A percentile compares a stretch with the other conserved stretches of the same genome.
These are phyloP conservation scores for Apiospora malaysiana DNA, from an alignment of 2,329 filamentous ascomycete genomes.

Conservation along the genomic window DNA sequence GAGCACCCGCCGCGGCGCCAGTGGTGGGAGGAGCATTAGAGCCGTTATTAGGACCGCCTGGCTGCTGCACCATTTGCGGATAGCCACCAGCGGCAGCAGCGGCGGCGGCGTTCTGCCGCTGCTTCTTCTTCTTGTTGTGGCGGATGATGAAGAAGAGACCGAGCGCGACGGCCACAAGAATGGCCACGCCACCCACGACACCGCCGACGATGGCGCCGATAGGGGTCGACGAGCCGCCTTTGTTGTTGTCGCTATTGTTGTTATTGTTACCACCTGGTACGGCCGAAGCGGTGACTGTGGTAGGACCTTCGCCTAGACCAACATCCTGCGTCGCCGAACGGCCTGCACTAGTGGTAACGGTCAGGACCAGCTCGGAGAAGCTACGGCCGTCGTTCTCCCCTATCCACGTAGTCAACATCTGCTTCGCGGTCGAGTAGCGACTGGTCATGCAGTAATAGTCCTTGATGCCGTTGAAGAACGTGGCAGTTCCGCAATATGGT, in stretches of 20 bases:
- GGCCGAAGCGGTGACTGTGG: background rate
- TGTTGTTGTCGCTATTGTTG: background rate
- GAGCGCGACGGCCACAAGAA: constrained; percentile 46
- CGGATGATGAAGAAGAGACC: constrained; percentile 49
- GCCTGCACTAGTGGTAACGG: constrained; percentile 24
- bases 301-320: background rate
- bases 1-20: constrained; percentile 26
- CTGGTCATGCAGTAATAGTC: constrained; percentile 52
- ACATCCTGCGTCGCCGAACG: background rate
- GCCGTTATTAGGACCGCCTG: constrained; percentile 1
- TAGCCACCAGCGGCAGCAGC: constrained; percentile 26
- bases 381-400: constrained; percentile 42
- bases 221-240: background rate
- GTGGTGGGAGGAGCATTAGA: constrained; percentile 17
- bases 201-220: constrained; percentile 53
- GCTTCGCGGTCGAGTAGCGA: constrained; percentile 41
- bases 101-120: background rate
- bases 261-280: background rate
- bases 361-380: constrained; percentile 36
- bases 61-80: constrained; percentile 25
- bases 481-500: constrained; percentile 53
- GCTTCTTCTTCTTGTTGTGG: constrained; percentile 41
- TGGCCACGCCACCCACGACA: constrained; percentile 51
- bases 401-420: constrained; percentile 47
- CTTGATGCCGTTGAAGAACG: constrained; percentile 46